A percentile compares a stretch with the other conserved stretches of the same genome.
Evolutionary conservation across 2,329 filamentous ascomycete genomes (phyloP).

Genomic region (Pseudogymnoascus verrucosus): DNA sequence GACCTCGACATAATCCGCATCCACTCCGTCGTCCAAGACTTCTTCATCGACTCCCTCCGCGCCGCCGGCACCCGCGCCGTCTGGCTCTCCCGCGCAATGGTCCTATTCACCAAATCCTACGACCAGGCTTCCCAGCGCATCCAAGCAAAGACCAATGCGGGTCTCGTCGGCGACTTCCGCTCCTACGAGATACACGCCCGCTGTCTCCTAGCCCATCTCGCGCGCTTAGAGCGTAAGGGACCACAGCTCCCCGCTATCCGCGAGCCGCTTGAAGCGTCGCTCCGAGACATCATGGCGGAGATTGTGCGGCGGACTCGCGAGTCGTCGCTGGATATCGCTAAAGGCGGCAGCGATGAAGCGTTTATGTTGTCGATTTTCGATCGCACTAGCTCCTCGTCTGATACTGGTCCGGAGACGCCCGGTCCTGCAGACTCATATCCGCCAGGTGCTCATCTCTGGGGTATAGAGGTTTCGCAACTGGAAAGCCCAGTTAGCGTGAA

Average conservation of each 20-base stretch:
- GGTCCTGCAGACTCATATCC: constrained; percentile 19
- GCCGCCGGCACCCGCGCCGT: constrained; percentile 33
- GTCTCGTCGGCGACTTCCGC: constrained; percentile 45
- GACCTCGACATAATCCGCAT: constrained; percentile 42
- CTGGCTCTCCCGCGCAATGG: constrained; percentile 42
- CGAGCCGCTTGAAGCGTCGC: constrained; percentile 29
- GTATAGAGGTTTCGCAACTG: constrained; percentile 18
- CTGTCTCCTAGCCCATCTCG: constrained; percentile 37
- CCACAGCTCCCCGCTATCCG: constrained; percentile 27
- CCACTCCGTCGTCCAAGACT: constrained; percentile 45
- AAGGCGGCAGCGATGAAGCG: constrained; percentile 27
- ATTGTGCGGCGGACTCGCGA: constrained; percentile 37
- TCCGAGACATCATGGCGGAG: constrained; percentile 33
- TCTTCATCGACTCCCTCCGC: constrained; percentile 40
- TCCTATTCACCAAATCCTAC: constrained; percentile 43
- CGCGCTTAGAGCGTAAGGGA: constrained; percentile 30
- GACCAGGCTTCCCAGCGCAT: constrained; percentile 38
- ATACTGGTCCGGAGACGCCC: constrained; percentile 37
- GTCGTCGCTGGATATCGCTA: constrained; percentile 32
- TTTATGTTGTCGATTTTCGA: constrained; percentile 43
- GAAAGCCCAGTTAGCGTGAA: constrained; percentile 21
- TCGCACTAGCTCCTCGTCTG: constrained; percentile 40
- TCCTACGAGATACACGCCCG: constrained; percentile 44
- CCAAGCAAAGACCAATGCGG: constrained; percentile 33
- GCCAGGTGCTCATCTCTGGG: constrained; percentile 24